Base-by-base conservation (phyloP, 169 alveolate genomes). In the Cryptosporidium ubiquitum region DNA sequence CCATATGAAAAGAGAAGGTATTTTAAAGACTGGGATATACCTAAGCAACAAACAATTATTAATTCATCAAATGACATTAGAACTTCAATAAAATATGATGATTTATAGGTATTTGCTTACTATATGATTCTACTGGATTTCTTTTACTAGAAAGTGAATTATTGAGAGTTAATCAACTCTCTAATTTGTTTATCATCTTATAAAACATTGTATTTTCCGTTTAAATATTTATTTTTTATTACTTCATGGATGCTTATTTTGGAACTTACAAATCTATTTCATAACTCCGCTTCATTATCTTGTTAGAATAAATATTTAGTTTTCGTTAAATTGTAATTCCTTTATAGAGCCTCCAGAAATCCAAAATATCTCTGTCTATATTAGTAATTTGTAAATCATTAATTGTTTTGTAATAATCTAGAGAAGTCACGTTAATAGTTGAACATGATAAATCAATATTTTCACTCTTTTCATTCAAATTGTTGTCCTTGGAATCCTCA, bases 1-100 rank as follows among this genome's bases (percentile, higher is more conserved):
- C 89, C 89, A 60, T 79, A 60, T 33, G 89, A 79, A 20, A 79
- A 52, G 29, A 73, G 33, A 3, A 31, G 57, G 20, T 23, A 40
- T 33, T 79, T 29, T n/a, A 79, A 47, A 64, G 89, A 79, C 58
- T 58, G 89, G 89, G 89, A 61, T 35, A 40, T 40, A 2, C 89
- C 89, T 0, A 79, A 61, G 23, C 74, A 60, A 61, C 68, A 23
- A 9, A 9, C 31, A 58, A 40, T 20, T 23, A 12, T 9, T 9
- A 44, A 42, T n/a, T 33, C 39, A n/a, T 20, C 40, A 37, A 60
- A 35, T 79, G 89, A 79, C 23, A 58, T 79, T 3, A 58, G 89
- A 61, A 37, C 37, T 14, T 37, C 89, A 12, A 61, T 79, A 18
- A 79, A 42, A 40, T 79, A 79, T 40, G 89, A 79, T 61, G 89